Base-by-base conservation (phyloP, 192 early-diverging fungal species). In the Entomortierella chlamydospora region DNA sequence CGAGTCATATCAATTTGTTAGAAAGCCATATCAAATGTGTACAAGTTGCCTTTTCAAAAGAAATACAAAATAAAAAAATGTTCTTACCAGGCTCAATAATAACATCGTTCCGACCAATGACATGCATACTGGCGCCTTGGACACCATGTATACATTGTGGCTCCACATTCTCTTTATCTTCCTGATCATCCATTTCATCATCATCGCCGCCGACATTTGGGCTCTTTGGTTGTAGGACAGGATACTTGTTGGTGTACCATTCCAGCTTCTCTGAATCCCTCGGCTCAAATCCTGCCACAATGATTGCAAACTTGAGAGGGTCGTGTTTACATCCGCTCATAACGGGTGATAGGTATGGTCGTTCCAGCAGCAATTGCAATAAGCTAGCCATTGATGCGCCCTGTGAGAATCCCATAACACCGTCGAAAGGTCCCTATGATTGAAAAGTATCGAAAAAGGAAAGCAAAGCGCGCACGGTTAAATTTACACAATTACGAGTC, bases 331-430 rank as follows among this genome's bases (percentile, higher is more conserved):
- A 51, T 20, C 62, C 68, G 34, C 22, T 65, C 68, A 79, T 70
- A 37, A 66, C 29, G 2, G 54, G 59, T 0, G 76, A 79, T 57
- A 88, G 64, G 53, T 85, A 58, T 18, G 70, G 70, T 6, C 82
- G 55, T 52, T 88, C 83, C 37, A 88, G n/a, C n/a, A 83, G 30
- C 2, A 72, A 62, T 28, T 76, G 72, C 39, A 88, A 28, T 28
- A 88, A 30, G 17, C 85, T 72, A 1, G 87, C 85, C 73, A 88
- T 81, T 9, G 82, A 71, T 4, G 87, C 87, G 10, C 86, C 84
- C 29, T 88, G 87, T n/a, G 85, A 86, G 66, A 88, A 88, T 23
- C 87, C 87, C 73, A 88, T 81, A 1, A 88, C 68, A 15, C 83
- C 87, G 54, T 88, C 87, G 57, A 88, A 88, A 17, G 87, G 87